A percentile compares a stretch with the other conserved stretches of the same genome.
These are phyloP conservation scores for Cryomyces antarcticus DNA, from an alignment of 495 filamentous ascomycete species.

Conservation along the genomic window DNA sequence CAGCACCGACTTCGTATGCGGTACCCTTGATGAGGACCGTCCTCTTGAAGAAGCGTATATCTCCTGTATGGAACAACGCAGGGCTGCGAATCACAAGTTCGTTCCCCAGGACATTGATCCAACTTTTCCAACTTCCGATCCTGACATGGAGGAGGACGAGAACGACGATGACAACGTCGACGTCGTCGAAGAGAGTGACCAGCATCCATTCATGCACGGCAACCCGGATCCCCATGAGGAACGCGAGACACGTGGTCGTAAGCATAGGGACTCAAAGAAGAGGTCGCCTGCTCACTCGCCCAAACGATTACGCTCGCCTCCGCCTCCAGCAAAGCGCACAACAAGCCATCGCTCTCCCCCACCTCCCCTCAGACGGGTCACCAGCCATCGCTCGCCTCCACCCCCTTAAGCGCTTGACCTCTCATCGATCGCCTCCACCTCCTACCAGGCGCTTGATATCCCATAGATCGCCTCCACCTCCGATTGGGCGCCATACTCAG, in stretches of 20 bases:
- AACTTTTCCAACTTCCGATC: conserved; percentile 85
- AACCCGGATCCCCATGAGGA: conserved; percentile 15
- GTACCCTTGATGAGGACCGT: conserved; percentile 87
- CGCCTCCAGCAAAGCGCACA: conserved; percentile 14
- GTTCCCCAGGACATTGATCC: conserved; percentile 95
- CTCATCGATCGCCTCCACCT: conserved; percentile 18
- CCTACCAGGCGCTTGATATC: too few species aligned
- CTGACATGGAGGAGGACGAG: conserved; percentile 50
- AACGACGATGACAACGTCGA: conserved; percentile 39
- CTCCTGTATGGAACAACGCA: conserved; percentile 60
- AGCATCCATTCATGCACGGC: conserved; percentile 19
- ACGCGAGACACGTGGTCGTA: conserved; percentile 18
- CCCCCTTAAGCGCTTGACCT: conserved; percentile 5
- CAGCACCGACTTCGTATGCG: conserved; percentile 94
- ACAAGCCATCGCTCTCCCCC: conserved; percentile 19
- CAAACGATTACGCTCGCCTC: conserved; percentile 28
- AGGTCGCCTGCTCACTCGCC: conserved; percentile 28
- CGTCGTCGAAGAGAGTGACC: conserved; percentile 33
- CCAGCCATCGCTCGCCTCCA: conserved; percentile 2
- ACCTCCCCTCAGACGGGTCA: conserved; percentile 12
- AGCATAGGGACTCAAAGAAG: conserved; percentile 14
- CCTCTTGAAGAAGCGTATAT: conserved; percentile 86
- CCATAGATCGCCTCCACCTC: too few species aligned
- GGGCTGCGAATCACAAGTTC: conserved; percentile 39
- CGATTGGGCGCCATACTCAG: too few species aligned